Base-by-base conservation (phyloP, 2,329 filamentous ascomycete genomes). In the Talaromyces funiculosus region DNA sequence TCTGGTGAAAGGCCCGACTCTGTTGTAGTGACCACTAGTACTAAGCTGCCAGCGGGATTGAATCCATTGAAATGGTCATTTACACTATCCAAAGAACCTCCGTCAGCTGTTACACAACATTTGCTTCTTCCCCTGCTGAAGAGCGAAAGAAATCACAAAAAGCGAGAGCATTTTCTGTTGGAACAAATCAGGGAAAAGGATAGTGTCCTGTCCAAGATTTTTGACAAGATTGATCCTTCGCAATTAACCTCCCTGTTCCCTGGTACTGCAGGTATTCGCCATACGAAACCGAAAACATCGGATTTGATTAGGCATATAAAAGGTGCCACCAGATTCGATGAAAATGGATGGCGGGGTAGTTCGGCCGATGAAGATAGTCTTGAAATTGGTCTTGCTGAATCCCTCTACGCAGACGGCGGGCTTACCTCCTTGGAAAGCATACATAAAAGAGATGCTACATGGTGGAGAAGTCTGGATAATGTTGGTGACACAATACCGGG, bases 211-310 rank as follows among this genome's bases (percentile, higher is more conserved):
- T 75, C 74, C 7, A 84, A 82, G 59, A 71, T 87, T 22, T 76
- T 85, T 26, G 84, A 87, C 66, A 82, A 83, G 62, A 77, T 86
- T 53, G 83, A 86, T 64, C 74, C 76, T 1, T 78, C 81, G 42
- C 81, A 82, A 4, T 73, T 84, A 51, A 79, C 78, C 16, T 77
- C 78, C 10, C 78, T 85, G 2, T 87, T 87, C 66, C 85, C 84
- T 4, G 78, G 79, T 22, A 77, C 79, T 20, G 75, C 78, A 29
- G 78, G 79, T 18, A 64, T 78, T 56, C 82, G 79, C 56, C 65
- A 71, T 24, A 73, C 74, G 38, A 75, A 77, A 53, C 54, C 18
- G 80, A 77, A 63, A 69, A 70, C 22, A 72, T 77, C 59, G 75
- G 79, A 64, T 73, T 82, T 62, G 73, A 80, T 63, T 80, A 83